Percentiles rank a stretch among this genome's conserved stretches.
Evolutionary conservation across 2,329 filamentous ascomycete species (phyloP).

Genomic region (Claviceps paspali): DNA sequence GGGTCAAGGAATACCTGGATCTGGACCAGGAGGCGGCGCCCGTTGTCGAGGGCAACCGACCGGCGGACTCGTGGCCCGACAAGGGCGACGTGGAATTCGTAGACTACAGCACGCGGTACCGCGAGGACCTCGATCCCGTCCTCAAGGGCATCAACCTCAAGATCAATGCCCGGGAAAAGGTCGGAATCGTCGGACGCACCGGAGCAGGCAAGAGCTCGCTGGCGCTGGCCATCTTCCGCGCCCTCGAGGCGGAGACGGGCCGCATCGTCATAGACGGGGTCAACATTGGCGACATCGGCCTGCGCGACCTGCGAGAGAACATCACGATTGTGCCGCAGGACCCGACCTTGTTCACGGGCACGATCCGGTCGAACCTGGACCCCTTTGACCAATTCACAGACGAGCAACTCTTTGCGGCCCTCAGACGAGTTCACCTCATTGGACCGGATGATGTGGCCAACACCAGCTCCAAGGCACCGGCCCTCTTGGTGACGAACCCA

Average conservation of each 20-base stretch:
- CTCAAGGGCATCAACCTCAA: slow-evolving; percentile 73
- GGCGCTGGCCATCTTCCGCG: slow-evolving; percentile 82
- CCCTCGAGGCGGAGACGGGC: slow-evolving; percentile 78
- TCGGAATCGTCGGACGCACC: slow-evolving; percentile 89
- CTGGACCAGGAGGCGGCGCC: slow-evolving; percentile 83
- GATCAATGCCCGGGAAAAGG: slow-evolving; percentile 75
- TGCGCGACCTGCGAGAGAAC: slow-evolving; percentile 82
- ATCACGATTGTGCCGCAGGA: slow-evolving; percentile 98
- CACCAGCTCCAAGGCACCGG: too few relatives aligned
- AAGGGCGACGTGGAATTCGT: slow-evolving; percentile 78
- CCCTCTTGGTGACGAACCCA: too few relatives aligned
- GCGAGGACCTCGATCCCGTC: slow-evolving; percentile 74
- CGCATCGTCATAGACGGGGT: slow-evolving; percentile 82
- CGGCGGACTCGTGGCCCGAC: slow-evolving; percentile 68
- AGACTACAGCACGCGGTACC: slow-evolving; percentile 78
- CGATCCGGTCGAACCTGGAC: slow-evolving; percentile 82
- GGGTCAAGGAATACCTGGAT: slow-evolving; percentile 92
- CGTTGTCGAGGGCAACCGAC: slow-evolving; percentile 63
- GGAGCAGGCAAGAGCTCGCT: slow-evolving; percentile 95
- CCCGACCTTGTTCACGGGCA: slow-evolving; percentile 85
- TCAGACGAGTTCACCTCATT: slow-evolving; percentile 82
- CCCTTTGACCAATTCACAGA: slow-evolving; percentile 83
- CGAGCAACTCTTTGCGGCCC: slow-evolving; percentile 73
- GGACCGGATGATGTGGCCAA: slow-evolving; percentile 33
- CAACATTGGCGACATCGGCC: slow-evolving; percentile 78